phyloP scores from a whole-genome alignment of 352 stramenopile species.

The Peronospora farinosa region DNA sequence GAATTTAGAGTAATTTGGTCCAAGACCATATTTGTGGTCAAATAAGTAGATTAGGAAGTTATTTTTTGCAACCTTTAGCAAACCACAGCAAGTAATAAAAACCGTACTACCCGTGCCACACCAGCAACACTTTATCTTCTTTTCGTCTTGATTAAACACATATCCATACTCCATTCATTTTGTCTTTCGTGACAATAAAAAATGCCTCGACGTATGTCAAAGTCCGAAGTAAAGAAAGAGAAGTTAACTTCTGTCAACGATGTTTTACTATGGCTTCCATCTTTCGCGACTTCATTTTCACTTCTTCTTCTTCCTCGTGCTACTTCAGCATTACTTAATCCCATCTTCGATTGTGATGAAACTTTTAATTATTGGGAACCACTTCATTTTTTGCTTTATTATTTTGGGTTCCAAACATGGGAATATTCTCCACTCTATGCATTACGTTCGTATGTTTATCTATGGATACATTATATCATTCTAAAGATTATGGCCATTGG shows the following conservation, averaged over 20 bases:
- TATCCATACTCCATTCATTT: no score
- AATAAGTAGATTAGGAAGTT: no score
- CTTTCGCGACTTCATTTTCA: slow-evolving; percentile 51
- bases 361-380: slow-evolving; percentile 99
- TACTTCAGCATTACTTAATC: slow-evolving; percentile 53
- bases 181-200: no score
- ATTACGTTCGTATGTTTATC: slow-evolving; percentile 94
- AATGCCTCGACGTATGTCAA: no score
- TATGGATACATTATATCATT: slow-evolving; percentile 57
- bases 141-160: no score
- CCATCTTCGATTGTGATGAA: slow-evolving; percentile 97
- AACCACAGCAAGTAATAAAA: no score
- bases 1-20: no score
- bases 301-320: slow-evolving; percentile 60
- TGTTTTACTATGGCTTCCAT: slow-evolving; percentile 49
- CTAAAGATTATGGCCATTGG: slow-evolving; percentile 39
- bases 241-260: slow-evolving; percentile 12
- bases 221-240: no score
- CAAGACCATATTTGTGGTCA: no score
- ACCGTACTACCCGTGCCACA: no score
- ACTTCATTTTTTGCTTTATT: slow-evolving; percentile 94
- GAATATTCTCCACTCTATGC: slow-evolving; percentile 90
- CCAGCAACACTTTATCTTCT: no score
- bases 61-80: no score
- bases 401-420: slow-evolving; percentile 88